These are phyloP conservation scores for Alternaria sp. DNA, from an alignment of 2,329 filamentous ascomycete species.

Conservation along the genomic window DNA sequence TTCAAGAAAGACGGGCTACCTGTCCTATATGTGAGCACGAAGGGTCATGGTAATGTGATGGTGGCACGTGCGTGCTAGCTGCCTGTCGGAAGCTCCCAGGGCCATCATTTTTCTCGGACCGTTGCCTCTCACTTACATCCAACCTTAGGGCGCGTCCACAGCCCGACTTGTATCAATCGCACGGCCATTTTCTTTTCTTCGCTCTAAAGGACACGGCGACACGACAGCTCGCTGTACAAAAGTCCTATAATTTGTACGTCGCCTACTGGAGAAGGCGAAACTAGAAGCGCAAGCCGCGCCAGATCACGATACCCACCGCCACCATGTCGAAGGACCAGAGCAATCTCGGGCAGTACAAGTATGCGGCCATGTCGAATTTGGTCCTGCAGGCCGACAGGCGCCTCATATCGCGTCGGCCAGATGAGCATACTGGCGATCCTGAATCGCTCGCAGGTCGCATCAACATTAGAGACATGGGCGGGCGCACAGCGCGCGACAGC, in stretches of 20 bases:
- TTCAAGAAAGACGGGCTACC: not conserved
- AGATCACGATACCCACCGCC: slow-evolving; percentile 25
- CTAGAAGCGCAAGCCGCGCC: slow-evolving; percentile 33
- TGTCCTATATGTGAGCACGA: not conserved
- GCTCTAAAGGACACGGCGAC: slow-evolving; percentile 17
- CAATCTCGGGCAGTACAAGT: slow-evolving; percentile 96
- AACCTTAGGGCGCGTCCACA: slow-evolving; percentile 36
- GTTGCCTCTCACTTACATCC: slow-evolving; percentile 26
- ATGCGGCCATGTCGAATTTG: slow-evolving; percentile 99
- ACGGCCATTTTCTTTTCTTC: slow-evolving; percentile 13
- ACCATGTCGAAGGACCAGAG: slow-evolving; percentile 47
- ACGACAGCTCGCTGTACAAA: slow-evolving; percentile 11
- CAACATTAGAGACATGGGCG: slow-evolving; percentile 94
- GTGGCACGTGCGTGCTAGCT: slow-evolving; percentile 18
- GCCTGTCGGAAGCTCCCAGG: slow-evolving; percentile 18
- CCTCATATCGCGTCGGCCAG: slow-evolving; percentile 88
- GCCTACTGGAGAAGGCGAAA: slow-evolving; percentile 15
- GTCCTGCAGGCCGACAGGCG: slow-evolving; percentile 99
- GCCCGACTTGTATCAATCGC: slow-evolving; percentile 24
- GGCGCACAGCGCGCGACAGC: slow-evolving; percentile 78
- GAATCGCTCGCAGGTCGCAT: slow-evolving; percentile 95
- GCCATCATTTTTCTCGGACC: slow-evolving; percentile 17
- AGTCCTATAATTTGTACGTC: slow-evolving; percentile 14
- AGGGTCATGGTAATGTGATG: not conserved
- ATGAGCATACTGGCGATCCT: slow-evolving; percentile 95